These are phyloP conservation scores for Fusarium sacchari DNA, from an alignment of 2,329 filamentous ascomycete species.

Conservation along the genomic window DNA sequence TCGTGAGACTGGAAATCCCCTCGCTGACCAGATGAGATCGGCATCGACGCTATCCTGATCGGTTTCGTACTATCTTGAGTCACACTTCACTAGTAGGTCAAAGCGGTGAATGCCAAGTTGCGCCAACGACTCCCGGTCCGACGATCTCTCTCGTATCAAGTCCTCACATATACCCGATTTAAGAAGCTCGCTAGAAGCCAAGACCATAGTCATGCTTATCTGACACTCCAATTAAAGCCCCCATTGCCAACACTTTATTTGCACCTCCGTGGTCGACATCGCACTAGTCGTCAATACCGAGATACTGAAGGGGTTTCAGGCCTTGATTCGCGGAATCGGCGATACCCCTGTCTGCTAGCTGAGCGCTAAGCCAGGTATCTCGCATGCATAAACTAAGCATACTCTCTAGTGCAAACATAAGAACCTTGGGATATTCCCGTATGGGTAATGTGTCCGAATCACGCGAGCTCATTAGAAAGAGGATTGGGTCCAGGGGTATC, in stretches of 20 bases:
- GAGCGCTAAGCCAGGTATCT: conserved; percentile 8
- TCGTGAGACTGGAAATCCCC: not conserved
- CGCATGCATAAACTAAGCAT: conserved; percentile 32
- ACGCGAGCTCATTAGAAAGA: conserved; percentile 6
- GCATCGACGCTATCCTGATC: not conserved
- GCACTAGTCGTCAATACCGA: conserved; percentile 10
- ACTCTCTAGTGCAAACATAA: conserved; percentile 26
- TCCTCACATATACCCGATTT: conserved; percentile 8
- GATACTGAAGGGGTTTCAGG: not conserved
- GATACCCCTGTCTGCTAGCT: not conserved
- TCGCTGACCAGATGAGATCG: not conserved
- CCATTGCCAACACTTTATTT: conserved; percentile 1
- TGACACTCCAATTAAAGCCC: not conserved
- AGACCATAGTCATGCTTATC: conserved; percentile 1
- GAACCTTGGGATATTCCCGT: conserved; percentile 20
- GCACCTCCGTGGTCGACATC: conserved; percentile 7
- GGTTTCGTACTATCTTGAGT: not conserved
- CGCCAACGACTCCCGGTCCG: not conserved
- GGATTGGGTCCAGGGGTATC: conserved; percentile 7
- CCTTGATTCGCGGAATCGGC: conserved; percentile 22
- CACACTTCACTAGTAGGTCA: not conserved
- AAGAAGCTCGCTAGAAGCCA: not conserved
- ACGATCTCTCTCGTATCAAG: conserved; percentile 1
- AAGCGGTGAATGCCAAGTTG: conserved; percentile 1
- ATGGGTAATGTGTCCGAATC: conserved; percentile 27